phyloP scores from a whole-genome alignment of 441 rosid species.

The Syzygium malaccense region DNA sequence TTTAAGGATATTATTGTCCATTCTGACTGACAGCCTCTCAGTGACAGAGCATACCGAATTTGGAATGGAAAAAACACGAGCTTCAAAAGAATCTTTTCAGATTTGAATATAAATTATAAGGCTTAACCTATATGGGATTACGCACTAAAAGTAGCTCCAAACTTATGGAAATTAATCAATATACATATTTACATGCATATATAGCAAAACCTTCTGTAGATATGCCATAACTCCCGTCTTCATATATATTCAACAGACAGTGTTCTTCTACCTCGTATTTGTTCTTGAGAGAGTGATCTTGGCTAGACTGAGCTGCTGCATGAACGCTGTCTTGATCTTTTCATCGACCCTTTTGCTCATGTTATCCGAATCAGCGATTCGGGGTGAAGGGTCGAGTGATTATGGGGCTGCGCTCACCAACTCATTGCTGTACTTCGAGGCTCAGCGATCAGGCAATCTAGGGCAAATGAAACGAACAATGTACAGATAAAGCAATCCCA shows the following conservation, averaged over 20 bases:
- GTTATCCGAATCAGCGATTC: background rate
- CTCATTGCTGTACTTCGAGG: conserved; percentile 41
- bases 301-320: background rate
- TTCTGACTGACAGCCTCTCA: too few species aligned
- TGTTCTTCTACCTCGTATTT: background rate
- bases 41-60: too few species aligned
- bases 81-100: background rate
- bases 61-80: background rate
- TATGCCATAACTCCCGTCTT: background rate
- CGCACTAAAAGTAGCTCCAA: background rate
- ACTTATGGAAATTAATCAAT: background rate
- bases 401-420: conserved; percentile 34
- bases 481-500: background rate
- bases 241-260: background rate
- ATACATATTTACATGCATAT: background rate
- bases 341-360: background rate
- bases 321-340: background rate
- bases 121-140: background rate
- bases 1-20: background rate
- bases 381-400: background rate
- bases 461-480: background rate
- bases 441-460: conserved; percentile 39
- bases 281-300: background rate
- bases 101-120: background rate
- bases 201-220: background rate